Evolutionary conservation across 805 yeast species (phyloP), one percentile per base, ranked within the genome.

Genomic region (Ogataea neopini): DNA sequence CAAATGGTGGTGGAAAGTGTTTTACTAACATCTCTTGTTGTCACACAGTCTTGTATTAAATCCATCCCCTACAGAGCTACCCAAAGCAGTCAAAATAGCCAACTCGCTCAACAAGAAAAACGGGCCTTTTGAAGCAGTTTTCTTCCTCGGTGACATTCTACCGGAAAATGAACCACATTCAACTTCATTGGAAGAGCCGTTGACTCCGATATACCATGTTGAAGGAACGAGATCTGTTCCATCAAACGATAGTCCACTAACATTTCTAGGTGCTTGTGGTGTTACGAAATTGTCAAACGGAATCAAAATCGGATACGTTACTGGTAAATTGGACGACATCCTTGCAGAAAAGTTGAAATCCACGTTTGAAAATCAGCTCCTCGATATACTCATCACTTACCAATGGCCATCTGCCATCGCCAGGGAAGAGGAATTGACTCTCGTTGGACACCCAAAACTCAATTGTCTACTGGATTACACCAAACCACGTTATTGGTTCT

Each of bases 401-500:
- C 74, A 76, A 45, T 86, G 91, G 90, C 83, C 90, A 2, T 59
- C 68, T 1, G 62, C 70, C 0, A 69, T 84, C 18, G 75, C 85
- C 0, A 59, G 64, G 10, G 75, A 70, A 45, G 71, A 74, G 29
- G 68, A 70, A 23, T 60, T 75, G 15, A 61, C 72, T 0, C 53
- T 77, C n/a, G 68, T 73, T 6, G 83, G 83, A 0, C 70, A 74
- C 53, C 40, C 58, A 0, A 53, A 66, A 14, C 62, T 83, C 3
- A 88, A 84, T 60, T 59, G 57, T 4, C 49, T 82, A 1, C 75
- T 80, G 2, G 62, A 65, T 40, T 49, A 57, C 14, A 44, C 70
- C 2, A 72, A 74, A 49, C 96, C 96, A 2, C 69, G 80, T 47
- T 88, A 88, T 59, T 86, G 84, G 64, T 83, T 88, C 58, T 70